These are phyloP conservation scores for Pseudogymnoascus sp. DNA, from an alignment of 2,329 filamentous ascomycete genomes.

Conservation along the genomic window DNA sequence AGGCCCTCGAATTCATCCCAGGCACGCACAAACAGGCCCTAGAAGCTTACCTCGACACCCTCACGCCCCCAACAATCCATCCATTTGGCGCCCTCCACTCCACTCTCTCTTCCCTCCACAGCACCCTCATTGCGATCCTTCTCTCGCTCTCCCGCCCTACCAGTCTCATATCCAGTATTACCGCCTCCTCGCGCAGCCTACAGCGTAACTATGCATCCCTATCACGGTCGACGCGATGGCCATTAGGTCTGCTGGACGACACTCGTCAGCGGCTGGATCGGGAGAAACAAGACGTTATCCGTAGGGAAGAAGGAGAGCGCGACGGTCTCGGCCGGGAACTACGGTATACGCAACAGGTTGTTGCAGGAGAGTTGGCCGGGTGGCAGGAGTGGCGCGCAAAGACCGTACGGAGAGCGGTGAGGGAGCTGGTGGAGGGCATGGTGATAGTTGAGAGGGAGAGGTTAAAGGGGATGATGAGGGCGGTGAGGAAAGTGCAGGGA, in stretches of 20 bases:
- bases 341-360: slow-evolving; percentile 85
- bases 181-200: slow-evolving; percentile 64
- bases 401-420: slow-evolving; percentile 66
- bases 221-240: slow-evolving; percentile 69
- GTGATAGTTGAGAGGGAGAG: slow-evolving; percentile 72
- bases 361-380: slow-evolving; percentile 81
- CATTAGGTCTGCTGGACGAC: slow-evolving; percentile 75
- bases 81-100: slow-evolving; percentile 68
- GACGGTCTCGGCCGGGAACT: slow-evolving; percentile 72
- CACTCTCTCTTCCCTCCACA: slow-evolving; percentile 70
- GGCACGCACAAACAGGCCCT: slow-evolving; percentile 60
- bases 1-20: slow-evolving; percentile 60
- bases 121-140: slow-evolving; percentile 75
- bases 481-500: slow-evolving; percentile 45
- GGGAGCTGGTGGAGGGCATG: slow-evolving; percentile 68
- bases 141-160: slow-evolving; percentile 71
- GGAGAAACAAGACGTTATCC: slow-evolving; percentile 75
- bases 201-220: slow-evolving; percentile 72
- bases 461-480: slow-evolving; percentile 72
- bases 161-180: slow-evolving; percentile 68
- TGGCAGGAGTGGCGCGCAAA: slow-evolving; percentile 87
- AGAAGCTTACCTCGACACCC: slow-evolving; percentile 59
- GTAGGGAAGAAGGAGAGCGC: slow-evolving; percentile 61
- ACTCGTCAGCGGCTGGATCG: slow-evolving; percentile 73
- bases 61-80: slow-evolving; percentile 61